phyloP scores from a whole-genome alignment of 345 rosid species.

The Cardamine chenopodiifolia region DNA sequence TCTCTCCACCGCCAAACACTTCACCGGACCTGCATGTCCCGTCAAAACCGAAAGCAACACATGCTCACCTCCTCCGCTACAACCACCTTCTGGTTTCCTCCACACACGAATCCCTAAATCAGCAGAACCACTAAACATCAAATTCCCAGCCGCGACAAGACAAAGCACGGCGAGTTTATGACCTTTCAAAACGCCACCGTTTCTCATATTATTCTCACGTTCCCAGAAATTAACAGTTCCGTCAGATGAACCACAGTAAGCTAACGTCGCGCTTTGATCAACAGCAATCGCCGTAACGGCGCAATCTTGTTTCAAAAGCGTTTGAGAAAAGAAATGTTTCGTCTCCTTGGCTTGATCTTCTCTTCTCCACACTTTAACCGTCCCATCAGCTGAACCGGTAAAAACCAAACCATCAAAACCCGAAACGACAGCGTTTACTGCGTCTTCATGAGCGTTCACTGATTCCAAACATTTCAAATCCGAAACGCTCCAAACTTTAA shows the following conservation, averaged over 20 bases:
- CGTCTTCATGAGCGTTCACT: slow-evolving; percentile 75
- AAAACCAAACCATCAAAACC: slow-evolving; percentile 84
- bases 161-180: slow-evolving; percentile 81
- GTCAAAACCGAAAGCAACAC: slow-evolving; percentile 61
- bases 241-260: slow-evolving; percentile 87
- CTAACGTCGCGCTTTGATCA: slow-evolving; percentile 53
- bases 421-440: slow-evolving; percentile 66
- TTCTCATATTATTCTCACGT: slow-evolving; percentile 53
- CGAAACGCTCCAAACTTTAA: slow-evolving; percentile 79
- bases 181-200: slow-evolving; percentile 72
- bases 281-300: slow-evolving; percentile 76
- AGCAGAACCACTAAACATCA: slow-evolving; percentile 85
- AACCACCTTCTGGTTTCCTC: slow-evolving; percentile 54
- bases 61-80: slow-evolving; percentile 45
- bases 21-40: slow-evolving; percentile 84
- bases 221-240: slow-evolving; percentile 86
- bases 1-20: slow-evolving; percentile 81
- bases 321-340: slow-evolving; percentile 79
- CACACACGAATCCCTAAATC: slow-evolving; percentile 84
- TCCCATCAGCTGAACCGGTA: slow-evolving; percentile 87
- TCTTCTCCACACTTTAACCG: slow-evolving; percentile 86
- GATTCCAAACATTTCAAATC: slow-evolving; percentile 80
- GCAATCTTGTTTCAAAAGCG: slow-evolving; percentile 76
- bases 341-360: slow-evolving; percentile 85
- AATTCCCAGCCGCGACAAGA: slow-evolving; percentile 64